Base-by-base conservation (phyloP, 192 early-diverging fungal species). In the Coemansia sp. region DNA sequence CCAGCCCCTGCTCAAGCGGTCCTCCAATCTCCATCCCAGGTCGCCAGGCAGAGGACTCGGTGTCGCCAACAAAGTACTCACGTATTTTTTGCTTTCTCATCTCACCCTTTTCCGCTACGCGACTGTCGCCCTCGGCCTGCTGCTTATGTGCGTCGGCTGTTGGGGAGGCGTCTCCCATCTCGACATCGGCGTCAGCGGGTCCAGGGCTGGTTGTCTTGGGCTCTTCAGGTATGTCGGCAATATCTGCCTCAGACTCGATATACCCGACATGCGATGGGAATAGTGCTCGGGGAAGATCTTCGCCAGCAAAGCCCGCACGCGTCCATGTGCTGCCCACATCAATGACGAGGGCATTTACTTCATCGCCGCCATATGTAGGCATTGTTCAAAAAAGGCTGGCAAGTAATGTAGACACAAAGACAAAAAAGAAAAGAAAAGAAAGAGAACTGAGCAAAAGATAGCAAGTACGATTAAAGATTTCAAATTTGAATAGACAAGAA, bases 281-380 rank as follows among this genome's bases (percentile, higher is more conserved):
- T 31, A 96, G 91, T 0, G 88, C 92, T 68, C 90, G 90, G 9
- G 98, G 98, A 38, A 89, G 87, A 81, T 99, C 97, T 73, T 98
- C 97, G 65, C 98, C 98, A n/a, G 96, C 95, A 81, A 93, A 98
- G 62, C 98, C 98, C 24, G 94, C 95, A 63, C 93, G 93, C 40
- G 91, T 92, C 81, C 89, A 91, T 49, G 89, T 88, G 69, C 91
- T 89, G 46, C 98, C 98, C 49, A 97, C 85, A 71, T 98, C 97
- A 68, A 99, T 75, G 39, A 99, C 96, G 20, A 99, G 73, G 9
- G 95, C 97, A 57, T 90, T 89, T 53, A 98, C 95, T 85, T 99
- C 95, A 86, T 99, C 96, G 68, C 84, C 75, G 46, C 85, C 86
- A 63, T 87, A 87, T 3, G 80, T 85, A n/a, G 73, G 80, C 84